phyloP scores from a whole-genome alignment of 768 basidiomycete species.

The Mycena belliarum region DNA sequence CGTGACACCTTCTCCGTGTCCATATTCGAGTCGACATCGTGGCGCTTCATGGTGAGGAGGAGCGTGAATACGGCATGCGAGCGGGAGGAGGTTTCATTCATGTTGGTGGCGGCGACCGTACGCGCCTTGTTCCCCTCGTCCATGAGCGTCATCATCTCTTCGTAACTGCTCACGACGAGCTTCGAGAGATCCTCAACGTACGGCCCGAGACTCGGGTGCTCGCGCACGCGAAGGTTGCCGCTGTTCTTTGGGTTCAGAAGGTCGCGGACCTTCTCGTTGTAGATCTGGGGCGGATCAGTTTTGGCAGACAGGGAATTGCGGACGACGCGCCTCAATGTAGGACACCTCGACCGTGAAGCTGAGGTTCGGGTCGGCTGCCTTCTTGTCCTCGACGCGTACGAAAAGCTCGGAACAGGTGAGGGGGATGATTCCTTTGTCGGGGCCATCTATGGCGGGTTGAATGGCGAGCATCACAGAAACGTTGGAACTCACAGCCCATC shows the following conservation, averaged over 20 bases:
- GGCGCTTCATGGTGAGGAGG: constrained; percentile 88
- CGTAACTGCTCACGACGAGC: constrained; percentile 86
- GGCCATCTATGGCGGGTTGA: constrained; percentile 61
- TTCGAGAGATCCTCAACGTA: constrained; percentile 98
- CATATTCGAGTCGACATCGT: constrained; percentile 81
- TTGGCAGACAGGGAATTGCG: neutral
- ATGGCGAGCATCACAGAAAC: neutral
- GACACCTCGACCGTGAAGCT: constrained; percentile 96
- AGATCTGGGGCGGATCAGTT: constrained; percentile 59
- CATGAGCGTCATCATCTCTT: constrained; percentile 99
- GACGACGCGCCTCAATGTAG: constrained; percentile 77
- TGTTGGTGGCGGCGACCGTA: constrained; percentile 97
- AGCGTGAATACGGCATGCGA: constrained; percentile 99
- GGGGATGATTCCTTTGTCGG: constrained; percentile 97
- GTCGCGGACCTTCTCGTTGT: constrained; percentile 98
- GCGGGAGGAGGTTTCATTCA: constrained; percentile 99
- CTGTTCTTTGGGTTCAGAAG: constrained; percentile 96
- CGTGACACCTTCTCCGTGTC: constrained; percentile 99
- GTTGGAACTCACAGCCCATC: constrained; percentile 82
- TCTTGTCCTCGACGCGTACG: constrained; percentile 71
- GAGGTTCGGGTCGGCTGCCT: constrained; percentile 62
- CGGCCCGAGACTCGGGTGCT: constrained; percentile 95
- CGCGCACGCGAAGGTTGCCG: constrained; percentile 93
- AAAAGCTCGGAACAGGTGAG: constrained; percentile 94
- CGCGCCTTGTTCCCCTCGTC: constrained; percentile 99